These are phyloP conservation scores for Fimicolochytrium jonesii DNA, from an alignment of 192 early-diverging fungal genomes.

Conservation along the genomic window DNA sequence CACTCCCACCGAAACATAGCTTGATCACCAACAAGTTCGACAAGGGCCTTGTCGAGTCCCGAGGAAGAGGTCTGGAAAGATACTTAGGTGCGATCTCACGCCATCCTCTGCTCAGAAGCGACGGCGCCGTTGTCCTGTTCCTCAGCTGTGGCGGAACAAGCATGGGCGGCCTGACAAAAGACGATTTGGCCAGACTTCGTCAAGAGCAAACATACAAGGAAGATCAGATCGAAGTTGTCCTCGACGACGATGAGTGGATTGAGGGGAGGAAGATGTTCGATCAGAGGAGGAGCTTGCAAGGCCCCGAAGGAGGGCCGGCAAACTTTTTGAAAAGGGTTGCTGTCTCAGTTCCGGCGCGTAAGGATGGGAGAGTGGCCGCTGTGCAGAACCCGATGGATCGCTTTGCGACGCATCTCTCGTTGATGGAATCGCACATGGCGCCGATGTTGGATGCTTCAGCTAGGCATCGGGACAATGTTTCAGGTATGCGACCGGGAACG, in stretches of 20 bases:
- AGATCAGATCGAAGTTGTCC: not conserved
- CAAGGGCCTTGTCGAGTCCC: conserved; percentile 1
- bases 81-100: conserved; percentile 10
- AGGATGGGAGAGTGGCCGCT: not conserved
- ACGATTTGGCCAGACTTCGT: not conserved
- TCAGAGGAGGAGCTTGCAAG: not conserved
- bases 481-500: too few relatives aligned
- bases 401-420: conserved; percentile 10
- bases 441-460: conserved; percentile 13
- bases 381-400: conserved; percentile 25
- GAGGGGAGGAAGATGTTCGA: conserved; percentile 1
- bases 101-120: conserved; percentile 15
- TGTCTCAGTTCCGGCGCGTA: not conserved
- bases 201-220: not conserved
- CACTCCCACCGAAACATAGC: conserved; percentile 11
- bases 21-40: conserved; percentile 5
- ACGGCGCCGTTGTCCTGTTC: conserved; percentile 20
- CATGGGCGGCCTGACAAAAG: not conserved
- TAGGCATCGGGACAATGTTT: too few relatives aligned
- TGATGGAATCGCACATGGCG: conserved; percentile 17
- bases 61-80: conserved; percentile 13
- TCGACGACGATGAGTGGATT: conserved; percentile 20
- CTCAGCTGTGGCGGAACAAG: conserved; percentile 19
- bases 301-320: conserved; percentile 5
- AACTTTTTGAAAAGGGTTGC: conserved; percentile 13